Base-by-base conservation (phyloP, 2,329 filamentous ascomycete genomes). In the Phialophora tarda region DNA sequence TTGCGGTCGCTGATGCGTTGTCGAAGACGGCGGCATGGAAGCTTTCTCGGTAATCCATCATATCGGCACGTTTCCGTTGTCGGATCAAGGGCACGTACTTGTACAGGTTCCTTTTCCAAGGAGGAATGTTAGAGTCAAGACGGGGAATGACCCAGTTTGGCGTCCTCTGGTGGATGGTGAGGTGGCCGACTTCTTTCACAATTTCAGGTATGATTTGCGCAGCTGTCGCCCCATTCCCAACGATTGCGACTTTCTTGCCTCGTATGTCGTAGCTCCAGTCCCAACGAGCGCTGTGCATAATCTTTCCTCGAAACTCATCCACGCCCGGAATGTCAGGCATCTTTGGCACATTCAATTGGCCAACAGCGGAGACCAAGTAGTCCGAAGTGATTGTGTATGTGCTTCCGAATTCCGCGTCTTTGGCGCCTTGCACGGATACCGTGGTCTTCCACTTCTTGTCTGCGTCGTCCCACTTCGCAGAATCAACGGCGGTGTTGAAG, bases 221-320 rank as follows among this genome's bases (percentile, higher is more conserved):
- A 1, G 85, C 84, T 0, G 85, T 87, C 41, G 85, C 85, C 82
- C 84, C 85, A 72, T 86, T 88, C 2, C 86, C 86, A 44, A 89
- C 83, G n/a, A 88, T 75, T 0, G 82, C 86, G 48, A 88, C 81
- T 59, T 80, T 82, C 77, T 87, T 87, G 8, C 79, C 83, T 32
- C 76, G 74, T n/a, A 86, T 71, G 58, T 82, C 79, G 68, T 85
- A 86, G 51, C 79, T 83, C 84, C 84, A 86, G 57, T 78, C 74
- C 77, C 76, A 78, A 7, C 66, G 68, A 8, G 75, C 75, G 7
- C 72, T 74, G 65, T 78, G 76, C 51, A 75, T 70, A 5, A 75
- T 50, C 44, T 76, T 74, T 17, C 75, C 75, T 47, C 72, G 69
- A 63, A 77, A 77, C 1, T 65, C 58, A 6, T 71, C 58, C 5